These are phyloP conservation scores for Pichia pseudocactophila DNA, from an alignment of 805 yeast species.

Conservation along the genomic window DNA sequence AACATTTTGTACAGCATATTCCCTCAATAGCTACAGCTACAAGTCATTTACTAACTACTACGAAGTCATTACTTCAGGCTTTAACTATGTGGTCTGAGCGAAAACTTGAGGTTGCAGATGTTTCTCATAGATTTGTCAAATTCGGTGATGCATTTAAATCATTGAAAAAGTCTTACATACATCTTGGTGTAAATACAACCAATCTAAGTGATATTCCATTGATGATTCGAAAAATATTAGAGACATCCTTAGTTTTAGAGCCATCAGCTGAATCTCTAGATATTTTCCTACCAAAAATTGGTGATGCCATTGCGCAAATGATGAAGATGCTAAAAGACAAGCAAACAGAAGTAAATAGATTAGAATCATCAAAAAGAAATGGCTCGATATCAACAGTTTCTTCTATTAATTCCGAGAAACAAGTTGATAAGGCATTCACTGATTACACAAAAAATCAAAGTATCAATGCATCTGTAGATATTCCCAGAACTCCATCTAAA, in stretches of 20 bases:
- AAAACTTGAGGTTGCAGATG: conserved; percentile 71
- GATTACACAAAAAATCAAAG: too few relatives aligned
- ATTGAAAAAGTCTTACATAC: conserved; percentile 69
- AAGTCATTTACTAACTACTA: conserved; percentile 59
- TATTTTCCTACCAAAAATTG: conserved; percentile 68
- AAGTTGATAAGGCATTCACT: too few relatives aligned
- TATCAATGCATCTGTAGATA: background rate
- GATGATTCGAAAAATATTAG: conserved; percentile 67
- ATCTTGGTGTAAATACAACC: conserved; percentile 69
- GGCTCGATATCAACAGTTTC: conserved; percentile 2
- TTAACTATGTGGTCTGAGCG: conserved; percentile 85
- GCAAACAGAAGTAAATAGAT: conserved; percentile 39
- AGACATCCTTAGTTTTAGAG: conserved; percentile 74
- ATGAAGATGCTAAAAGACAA: conserved; percentile 74
- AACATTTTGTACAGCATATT: conserved; percentile 33
- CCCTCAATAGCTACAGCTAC: conserved; percentile 56
- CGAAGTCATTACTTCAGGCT: conserved; percentile 80
- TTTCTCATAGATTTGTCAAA: conserved; percentile 83
- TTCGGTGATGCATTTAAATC: conserved; percentile 90
- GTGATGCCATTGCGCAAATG: conserved; percentile 76
- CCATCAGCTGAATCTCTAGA: conserved; percentile 82
- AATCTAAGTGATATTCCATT: conserved; percentile 90
- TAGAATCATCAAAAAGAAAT: conserved; percentile 7
- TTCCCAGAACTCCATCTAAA: conserved; percentile 12
- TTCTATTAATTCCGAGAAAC: background rate